A percentile compares a stretch with the other conserved stretches of the same genome.
Evolutionary conservation across 441 rosid genomes (phyloP).

Genomic region (Lepidium campestre): DNA sequence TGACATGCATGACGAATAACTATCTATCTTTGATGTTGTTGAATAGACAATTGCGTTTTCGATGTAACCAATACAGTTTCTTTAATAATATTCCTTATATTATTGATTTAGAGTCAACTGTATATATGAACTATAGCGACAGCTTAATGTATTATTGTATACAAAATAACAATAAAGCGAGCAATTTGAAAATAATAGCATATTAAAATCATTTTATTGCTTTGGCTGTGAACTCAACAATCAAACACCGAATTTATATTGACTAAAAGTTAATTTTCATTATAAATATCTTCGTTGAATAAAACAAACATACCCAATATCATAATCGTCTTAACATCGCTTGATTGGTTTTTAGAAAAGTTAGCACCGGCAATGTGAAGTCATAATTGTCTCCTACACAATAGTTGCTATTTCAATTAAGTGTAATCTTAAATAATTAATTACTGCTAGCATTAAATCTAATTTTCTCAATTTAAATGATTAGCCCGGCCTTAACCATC

Average conservation of each 20-base stretch:
- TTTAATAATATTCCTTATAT: background rate
- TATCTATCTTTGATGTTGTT: background rate
- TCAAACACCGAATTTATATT: background rate
- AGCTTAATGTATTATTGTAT: too few species aligned
- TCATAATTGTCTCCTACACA: slow-evolving; percentile 6
- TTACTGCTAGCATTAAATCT: too few species aligned
- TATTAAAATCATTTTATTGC: background rate
- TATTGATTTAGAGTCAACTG: background rate
- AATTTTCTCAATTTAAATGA: too few species aligned
- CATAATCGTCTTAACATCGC: background rate
- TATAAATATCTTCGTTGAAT: background rate
- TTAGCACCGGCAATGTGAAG: slow-evolving; percentile 1
- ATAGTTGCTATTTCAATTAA: background rate
- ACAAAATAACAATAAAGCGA: too few species aligned
- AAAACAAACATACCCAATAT: background rate
- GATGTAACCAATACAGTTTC: background rate
- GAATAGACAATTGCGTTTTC: background rate
- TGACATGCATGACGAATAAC: slow-evolving; percentile 4
- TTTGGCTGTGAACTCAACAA: background rate
- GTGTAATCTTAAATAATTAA: background rate
- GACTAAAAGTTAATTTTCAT: background rate
- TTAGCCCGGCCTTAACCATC: too few species aligned
- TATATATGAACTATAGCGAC: too few species aligned
- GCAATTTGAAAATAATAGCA: background rate
- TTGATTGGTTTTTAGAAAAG: background rate